Base-by-base conservation (phyloP, 352 stramenopile species). In the Pythium dissimile region DNA sequence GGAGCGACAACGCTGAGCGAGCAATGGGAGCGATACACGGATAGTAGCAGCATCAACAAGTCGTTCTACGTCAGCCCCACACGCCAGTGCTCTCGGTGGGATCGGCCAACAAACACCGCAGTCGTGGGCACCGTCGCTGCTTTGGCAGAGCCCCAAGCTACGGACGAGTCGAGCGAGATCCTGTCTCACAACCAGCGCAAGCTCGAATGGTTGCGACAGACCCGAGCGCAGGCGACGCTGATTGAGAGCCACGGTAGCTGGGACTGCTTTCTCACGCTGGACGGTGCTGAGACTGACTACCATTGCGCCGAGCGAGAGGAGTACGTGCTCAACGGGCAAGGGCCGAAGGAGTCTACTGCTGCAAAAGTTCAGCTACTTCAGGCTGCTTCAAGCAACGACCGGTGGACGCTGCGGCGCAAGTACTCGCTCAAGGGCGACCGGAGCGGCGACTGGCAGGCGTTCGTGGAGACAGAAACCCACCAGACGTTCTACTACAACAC, bases 401-500 rank as follows among this genome's bases (percentile, higher is more conserved):
- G 46, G 12, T 71, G 64, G 66, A 62, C 35, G 27, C 30, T 63
- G 42, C 68, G 59, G 4, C 65, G 66, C 3, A 62, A 64, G 4
- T 26, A 38, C n/a, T 81, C 64, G 21, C 32, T 65, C 11, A 34
- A 49, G 2, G 55, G 54, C 21, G 65, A 74, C 28, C 63, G 54
- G 35, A 48, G 59, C 4, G 62, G 64, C 34, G 66, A 61, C 23
- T 92, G 84, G 84, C 69, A 84, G 38, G 71, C 70, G 41, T 81
- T 84, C 42, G 62, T 88, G 41, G 81, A 93, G 47, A 53, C 76
- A 8, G 65, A 64, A 12, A 84, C 60, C n/a, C 68, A 75, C 7
- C 68, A 77, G 26, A 63, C 65, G 37, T 93, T 84, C 54, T 91
- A 91, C 65, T 88, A 86, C 67, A 91, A 92, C 62, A 46, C 59